Percentiles rank a stretch among this genome's conserved stretches.
Conservation (phyloP, 352 stramenopile species). For the Globisporangium barbulae region DNA sequence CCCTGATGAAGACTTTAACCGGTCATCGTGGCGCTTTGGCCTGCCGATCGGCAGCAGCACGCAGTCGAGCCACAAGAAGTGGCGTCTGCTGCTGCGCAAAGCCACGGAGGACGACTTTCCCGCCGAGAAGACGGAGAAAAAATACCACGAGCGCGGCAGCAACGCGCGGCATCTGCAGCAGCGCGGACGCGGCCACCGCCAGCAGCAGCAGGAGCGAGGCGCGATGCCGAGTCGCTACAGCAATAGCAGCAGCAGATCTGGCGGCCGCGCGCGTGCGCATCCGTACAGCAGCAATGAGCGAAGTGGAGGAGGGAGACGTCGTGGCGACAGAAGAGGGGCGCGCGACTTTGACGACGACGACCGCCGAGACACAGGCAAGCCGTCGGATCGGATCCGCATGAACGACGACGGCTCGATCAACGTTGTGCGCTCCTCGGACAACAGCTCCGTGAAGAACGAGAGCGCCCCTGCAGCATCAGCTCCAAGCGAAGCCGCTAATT, state of each 20-base stretch:
- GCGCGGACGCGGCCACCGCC: slow-evolving; percentile 21
- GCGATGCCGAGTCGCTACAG: slow-evolving; percentile 31
- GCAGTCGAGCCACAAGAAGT: slow-evolving; percentile 54
- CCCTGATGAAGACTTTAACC: slow-evolving; percentile 56
- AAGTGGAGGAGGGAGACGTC: background rate
- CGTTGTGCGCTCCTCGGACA: slow-evolving; percentile 29
- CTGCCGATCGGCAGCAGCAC: slow-evolving; percentile 47
- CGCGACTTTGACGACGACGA: slow-evolving; percentile 17
- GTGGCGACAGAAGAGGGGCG: slow-evolving; percentile 4
- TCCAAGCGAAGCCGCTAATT: background rate
- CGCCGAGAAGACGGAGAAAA: slow-evolving; percentile 68
- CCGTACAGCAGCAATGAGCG: slow-evolving; percentile 37
- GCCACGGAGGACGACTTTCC: slow-evolving; percentile 79
- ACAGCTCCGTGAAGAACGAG: background rate
- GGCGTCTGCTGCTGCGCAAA: slow-evolving; percentile 65
- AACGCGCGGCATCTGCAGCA: slow-evolving; percentile 11
- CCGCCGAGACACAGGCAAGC: slow-evolving; percentile 30
- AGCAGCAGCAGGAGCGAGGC: slow-evolving; percentile 5
- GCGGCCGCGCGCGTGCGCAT: slow-evolving; percentile 31
- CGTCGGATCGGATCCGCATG: slow-evolving; percentile 50
- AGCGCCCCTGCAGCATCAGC: background rate
- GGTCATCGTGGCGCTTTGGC: slow-evolving; percentile 59
- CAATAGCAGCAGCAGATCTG: slow-evolving; percentile 8
- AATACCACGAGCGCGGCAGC: slow-evolving; percentile 58
- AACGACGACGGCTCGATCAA: slow-evolving; percentile 66